Base-by-base conservation (phyloP, 2,329 filamentous ascomycete species). In the Penicillium concentricum region DNA sequence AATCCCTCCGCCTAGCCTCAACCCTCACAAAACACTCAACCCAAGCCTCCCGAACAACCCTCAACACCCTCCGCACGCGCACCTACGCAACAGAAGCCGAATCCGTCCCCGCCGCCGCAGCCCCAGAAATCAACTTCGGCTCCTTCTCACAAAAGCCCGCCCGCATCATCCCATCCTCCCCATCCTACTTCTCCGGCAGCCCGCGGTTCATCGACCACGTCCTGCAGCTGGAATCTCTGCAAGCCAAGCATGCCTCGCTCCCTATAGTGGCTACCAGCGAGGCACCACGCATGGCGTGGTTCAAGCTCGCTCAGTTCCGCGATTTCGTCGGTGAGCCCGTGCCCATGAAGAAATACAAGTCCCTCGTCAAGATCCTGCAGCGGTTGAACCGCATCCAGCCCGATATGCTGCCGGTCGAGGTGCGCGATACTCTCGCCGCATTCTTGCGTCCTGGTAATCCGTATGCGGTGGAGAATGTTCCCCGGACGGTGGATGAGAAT, bases 111-210 rank as follows among this genome's bases (percentile, higher is more conserved):
- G 26, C 49, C 15, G 30, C 54, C 35, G 69, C 73, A 32, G 70
- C 72, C 28, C 67, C 71, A 16, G 66, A 72, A 52, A 71, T 75
- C 53, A 61, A 78, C 57, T 70, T 73, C 55, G 49, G 56, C 18
- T 54, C 63, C 34, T 67, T 67, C 58, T 57, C 22, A 42, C 62
- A 76, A 28, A 62, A 67, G 26, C 82, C 85, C 62, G 87, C 90
- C 51, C 90, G 94, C 63, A 80, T 95, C 22, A 79, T 97, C 35
- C 94, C 94, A 20, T 82, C 83, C 26, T 96, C 92, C 35, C 87
- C 91, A 3, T 94, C 93, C n/a, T 99, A 99, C 78, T 99, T 97
- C 79, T 92, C 91, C 51, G 88, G 88, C 51, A 88, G 88, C 59
- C 89, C 92, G 2, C 81, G 83, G 53, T 97, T 96, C 80, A 94